These are phyloP conservation scores for Zasmidium cellare DNA, from an alignment of 2,329 filamentous ascomycete species.

Conservation along the genomic window DNA sequence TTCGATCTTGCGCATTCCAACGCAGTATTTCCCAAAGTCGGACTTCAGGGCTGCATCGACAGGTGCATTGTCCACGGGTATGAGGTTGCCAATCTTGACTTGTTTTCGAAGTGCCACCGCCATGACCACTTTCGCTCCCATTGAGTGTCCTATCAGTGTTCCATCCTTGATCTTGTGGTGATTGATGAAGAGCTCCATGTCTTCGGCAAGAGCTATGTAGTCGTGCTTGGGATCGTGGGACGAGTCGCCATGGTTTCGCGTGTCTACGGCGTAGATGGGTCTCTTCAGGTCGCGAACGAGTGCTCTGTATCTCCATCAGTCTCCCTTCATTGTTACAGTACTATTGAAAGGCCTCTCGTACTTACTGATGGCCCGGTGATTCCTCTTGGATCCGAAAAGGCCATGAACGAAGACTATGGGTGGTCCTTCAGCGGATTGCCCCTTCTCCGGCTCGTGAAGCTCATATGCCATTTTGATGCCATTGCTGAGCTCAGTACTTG, in stretches of 20 bases:
- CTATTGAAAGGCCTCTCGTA: slow-evolving; percentile 48
- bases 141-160: slow-evolving; percentile 89
- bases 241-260: slow-evolving; percentile 91
- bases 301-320: slow-evolving; percentile 54
- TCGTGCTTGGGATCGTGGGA: slow-evolving; percentile 75
- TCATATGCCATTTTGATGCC: slow-evolving; percentile 60
- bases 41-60: slow-evolving; percentile 73
- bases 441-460: slow-evolving; percentile 58
- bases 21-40: slow-evolving; percentile 77
- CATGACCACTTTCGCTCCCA: slow-evolving; percentile 97
- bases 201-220: slow-evolving; percentile 78
- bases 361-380: slow-evolving; percentile 94
- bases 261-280: slow-evolving; percentile 80
- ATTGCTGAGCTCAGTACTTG: slow-evolving; percentile 33
- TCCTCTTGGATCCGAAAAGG: slow-evolving; percentile 91
- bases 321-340: neutral
- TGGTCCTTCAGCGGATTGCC: slow-evolving; percentile 38
- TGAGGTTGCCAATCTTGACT: slow-evolving; percentile 65
- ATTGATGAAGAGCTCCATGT: slow-evolving; percentile 76
- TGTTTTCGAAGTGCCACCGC: slow-evolving; percentile 73
- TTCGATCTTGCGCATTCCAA: slow-evolving; percentile 82
- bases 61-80: slow-evolving; percentile 90
- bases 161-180: slow-evolving; percentile 68
- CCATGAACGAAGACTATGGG: slow-evolving; percentile 91
- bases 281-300: slow-evolving; percentile 78